Evolutionary conservation across 2,329 filamentous ascomycete genomes (phyloP).

Genomic region (Ceratocystis papillata): DNA sequence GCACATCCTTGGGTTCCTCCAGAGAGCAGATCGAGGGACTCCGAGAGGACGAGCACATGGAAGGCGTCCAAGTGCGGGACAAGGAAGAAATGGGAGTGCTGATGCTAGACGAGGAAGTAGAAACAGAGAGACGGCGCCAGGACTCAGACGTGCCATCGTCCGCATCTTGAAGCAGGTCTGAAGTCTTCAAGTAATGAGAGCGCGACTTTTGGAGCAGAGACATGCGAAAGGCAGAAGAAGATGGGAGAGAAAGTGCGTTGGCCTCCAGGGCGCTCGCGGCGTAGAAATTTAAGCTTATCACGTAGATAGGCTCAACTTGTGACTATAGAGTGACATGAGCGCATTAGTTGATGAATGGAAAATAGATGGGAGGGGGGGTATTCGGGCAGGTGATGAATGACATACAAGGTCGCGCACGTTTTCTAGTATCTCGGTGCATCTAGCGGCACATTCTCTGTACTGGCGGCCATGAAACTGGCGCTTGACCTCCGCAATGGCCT

Average conservation of each 20-base stretch:
- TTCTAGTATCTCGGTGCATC: slow-evolving; percentile 44
- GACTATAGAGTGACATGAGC: slow-evolving; percentile 28
- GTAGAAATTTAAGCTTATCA: slow-evolving; percentile 51
- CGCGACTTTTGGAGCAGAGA: slow-evolving; percentile 43
- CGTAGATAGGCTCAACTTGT: slow-evolving; percentile 42
- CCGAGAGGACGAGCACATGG: slow-evolving; percentile 40
- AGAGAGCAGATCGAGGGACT: slow-evolving; percentile 37
- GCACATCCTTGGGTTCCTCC: slow-evolving; percentile 28
- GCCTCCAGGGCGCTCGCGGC: slow-evolving; percentile 50
- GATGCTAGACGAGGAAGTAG: slow-evolving; percentile 33
- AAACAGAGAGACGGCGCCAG: slow-evolving; percentile 33
- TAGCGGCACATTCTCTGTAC: slow-evolving; percentile 43
- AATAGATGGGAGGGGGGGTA: background rate
- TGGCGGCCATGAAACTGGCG: slow-evolving; percentile 40
- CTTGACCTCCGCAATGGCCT: slow-evolving; percentile 44
- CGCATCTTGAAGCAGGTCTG: slow-evolving; percentile 38
- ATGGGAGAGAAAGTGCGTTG: slow-evolving; percentile 41
- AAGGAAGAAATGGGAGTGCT: slow-evolving; percentile 40
- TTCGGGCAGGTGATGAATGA: slow-evolving; percentile 22
- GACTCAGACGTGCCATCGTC: slow-evolving; percentile 37
- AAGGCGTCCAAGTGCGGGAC: slow-evolving; percentile 36
- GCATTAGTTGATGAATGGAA: slow-evolving; percentile 1
- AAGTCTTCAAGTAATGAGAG: slow-evolving; percentile 42
- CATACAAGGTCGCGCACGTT: slow-evolving; percentile 38
- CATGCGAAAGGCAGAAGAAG: slow-evolving; percentile 38